Evolutionary conservation across 371 early-diverging fungal genomes (phyloP).

Genomic region (Funneliformis caledonium): DNA sequence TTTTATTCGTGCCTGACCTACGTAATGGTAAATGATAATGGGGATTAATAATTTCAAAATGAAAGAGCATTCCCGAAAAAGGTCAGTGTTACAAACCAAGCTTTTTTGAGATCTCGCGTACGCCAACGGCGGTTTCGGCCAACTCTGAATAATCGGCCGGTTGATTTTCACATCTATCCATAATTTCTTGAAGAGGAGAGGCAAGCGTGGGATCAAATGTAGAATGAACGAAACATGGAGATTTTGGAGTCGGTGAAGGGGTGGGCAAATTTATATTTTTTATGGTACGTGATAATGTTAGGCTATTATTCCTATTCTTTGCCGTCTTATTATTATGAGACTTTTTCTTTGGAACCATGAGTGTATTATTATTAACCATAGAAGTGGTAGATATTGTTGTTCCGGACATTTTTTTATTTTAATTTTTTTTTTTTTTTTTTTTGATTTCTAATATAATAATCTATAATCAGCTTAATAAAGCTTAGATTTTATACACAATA

Average conservation of each 20-base stretch:
- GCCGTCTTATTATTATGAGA: background rate
- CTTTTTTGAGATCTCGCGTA: slow-evolving; percentile 32
- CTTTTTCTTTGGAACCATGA: background rate
- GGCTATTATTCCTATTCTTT: background rate
- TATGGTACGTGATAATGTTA: background rate
- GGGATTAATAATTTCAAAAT: too few species aligned
- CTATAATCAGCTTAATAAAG: too few species aligned
- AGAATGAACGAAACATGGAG: slow-evolving; percentile 37
- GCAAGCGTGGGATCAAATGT: background rate
- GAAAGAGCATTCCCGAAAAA: background rate
- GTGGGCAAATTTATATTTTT: slow-evolving; percentile 11
- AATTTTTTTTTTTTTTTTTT: background rate
- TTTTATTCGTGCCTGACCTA: slow-evolving; percentile 35
- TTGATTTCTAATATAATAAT: background rate
- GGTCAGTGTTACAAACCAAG: slow-evolving; percentile 15
- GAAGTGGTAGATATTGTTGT: background rate
- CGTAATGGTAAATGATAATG: background rate
- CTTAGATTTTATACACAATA: too few species aligned
- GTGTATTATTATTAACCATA: background rate
- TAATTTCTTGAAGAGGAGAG: background rate
- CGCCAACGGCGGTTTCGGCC: slow-evolving; percentile 36
- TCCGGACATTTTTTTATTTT: too few species aligned
- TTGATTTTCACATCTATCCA: background rate
- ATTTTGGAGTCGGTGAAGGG: slow-evolving; percentile 28
- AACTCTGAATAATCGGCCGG: slow-evolving; percentile 29